These are phyloP conservation scores for Groenewaldozyma sp. DNA, from an alignment of 1,139 yeast genomes.

Conservation along the genomic window DNA sequence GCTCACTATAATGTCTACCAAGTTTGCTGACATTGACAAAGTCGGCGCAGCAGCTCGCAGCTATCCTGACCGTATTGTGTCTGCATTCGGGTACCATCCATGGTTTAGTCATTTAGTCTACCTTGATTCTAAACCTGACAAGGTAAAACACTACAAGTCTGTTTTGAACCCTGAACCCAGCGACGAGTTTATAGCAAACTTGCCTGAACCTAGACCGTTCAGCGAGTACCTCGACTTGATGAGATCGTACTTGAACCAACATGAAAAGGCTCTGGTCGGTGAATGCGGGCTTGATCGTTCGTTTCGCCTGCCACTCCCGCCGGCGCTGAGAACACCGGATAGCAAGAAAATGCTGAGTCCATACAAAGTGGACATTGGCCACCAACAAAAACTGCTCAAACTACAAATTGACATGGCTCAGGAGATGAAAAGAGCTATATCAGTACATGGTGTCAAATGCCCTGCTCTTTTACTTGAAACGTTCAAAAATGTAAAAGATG, in stretches of 20 bases:
- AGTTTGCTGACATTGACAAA: constrained; percentile 27
- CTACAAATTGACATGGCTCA: constrained; percentile 49
- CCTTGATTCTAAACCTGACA: constrained; percentile 13
- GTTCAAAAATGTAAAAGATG: constrained; percentile 23
- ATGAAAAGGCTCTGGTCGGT: constrained; percentile 44
- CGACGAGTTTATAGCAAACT: constrained; percentile 34
- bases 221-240: constrained; percentile 32
- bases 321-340: too few species aligned
- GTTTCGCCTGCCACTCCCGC: too few species aligned
- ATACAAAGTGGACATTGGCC: constrained; percentile 48
- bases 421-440: constrained; percentile 42
- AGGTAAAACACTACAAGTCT: constrained; percentile 42
- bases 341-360: constrained; percentile 42
- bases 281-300: constrained; percentile 82
- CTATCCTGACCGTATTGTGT: constrained; percentile 32
- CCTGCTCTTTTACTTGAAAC: constrained; percentile 51
- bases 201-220: constrained; percentile 58
- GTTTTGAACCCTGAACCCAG: constrained; percentile 39
- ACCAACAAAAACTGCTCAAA: constrained; percentile 49
- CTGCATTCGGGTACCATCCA: constrained; percentile 83
- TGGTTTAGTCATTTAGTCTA: constrained; percentile 68
- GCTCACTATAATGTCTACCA: constrained; percentile 33
- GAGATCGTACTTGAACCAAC: constrained; percentile 22
- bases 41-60: constrained; percentile 20
- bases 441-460: constrained; percentile 79